Conservation (phyloP, 2,329 filamentous ascomycete species). For the Cercospora janseana region DNA sequence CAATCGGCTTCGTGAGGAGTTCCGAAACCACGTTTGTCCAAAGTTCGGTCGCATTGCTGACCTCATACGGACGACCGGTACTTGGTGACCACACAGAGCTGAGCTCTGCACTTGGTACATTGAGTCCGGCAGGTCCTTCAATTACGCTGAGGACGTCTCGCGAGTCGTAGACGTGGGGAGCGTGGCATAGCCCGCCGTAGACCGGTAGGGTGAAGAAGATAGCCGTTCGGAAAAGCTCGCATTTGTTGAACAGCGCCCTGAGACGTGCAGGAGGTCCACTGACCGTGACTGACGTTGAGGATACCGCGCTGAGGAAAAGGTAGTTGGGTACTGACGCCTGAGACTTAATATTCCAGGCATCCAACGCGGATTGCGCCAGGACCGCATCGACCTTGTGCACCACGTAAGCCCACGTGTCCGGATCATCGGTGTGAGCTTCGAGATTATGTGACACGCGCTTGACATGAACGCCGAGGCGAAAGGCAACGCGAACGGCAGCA, state of each 20-base stretch:
- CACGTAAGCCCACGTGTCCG: constrained; percentile 47
- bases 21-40: constrained; percentile 27
- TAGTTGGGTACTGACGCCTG: constrained; percentile 24
- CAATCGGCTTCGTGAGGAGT: constrained; percentile 31
- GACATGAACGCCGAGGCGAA: constrained; percentile 49
- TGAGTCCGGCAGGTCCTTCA: background rate
- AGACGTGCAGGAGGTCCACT: constrained; percentile 36
- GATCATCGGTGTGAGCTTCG: constrained; percentile 35
- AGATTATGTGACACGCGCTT: constrained; percentile 46
- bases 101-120: constrained; percentile 22
- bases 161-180: constrained; percentile 32
- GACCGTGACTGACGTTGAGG: constrained; percentile 32
- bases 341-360: constrained; percentile 30
- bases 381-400: constrained; percentile 37
- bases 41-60: constrained; percentile 27
- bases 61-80: constrained; percentile 34
- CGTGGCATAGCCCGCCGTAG: constrained; percentile 35
- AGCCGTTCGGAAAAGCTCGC: constrained; percentile 27
- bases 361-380: constrained; percentile 42
- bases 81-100: constrained; percentile 36
- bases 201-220: constrained; percentile 32
- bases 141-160: constrained; percentile 33
- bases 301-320: constrained; percentile 34
- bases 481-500: constrained; percentile 46
- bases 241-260: constrained; percentile 29